Evolutionary conservation across 2,329 filamentous ascomycete genomes (phyloP).

Genomic region (Penicillium rolfsii): DNA sequence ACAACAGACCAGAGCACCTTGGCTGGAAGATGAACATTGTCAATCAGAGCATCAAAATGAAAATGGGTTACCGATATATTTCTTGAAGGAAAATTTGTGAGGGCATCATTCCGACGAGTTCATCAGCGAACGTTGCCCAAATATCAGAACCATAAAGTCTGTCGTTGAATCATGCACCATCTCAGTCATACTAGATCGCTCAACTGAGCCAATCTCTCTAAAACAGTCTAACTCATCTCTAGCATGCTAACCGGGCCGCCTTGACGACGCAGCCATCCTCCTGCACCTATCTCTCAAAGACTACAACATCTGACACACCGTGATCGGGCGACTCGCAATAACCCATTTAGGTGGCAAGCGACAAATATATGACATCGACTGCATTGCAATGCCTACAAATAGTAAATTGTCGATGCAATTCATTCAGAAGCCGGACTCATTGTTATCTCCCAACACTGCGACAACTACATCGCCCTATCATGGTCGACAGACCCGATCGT

Average conservation of each 20-base stretch:
- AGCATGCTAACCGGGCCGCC: background rate
- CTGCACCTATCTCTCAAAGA: background rate
- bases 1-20: background rate
- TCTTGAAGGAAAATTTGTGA: background rate
- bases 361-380: constrained; percentile 3
- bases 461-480: background rate
- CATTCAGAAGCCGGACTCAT: background rate
- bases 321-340: background rate
- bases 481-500: background rate
- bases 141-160: background rate
- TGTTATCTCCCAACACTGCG: background rate
- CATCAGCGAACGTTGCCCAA: background rate
- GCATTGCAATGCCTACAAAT: background rate
- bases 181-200: background rate
- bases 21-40: background rate
- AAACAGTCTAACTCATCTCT: background rate
- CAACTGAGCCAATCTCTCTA: background rate
- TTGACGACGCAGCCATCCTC: constrained; percentile 6
- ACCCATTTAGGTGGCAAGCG: background rate
- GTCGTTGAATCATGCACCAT: background rate
- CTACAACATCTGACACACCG: background rate
- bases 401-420: background rate
- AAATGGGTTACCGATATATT: background rate
- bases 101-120: background rate
- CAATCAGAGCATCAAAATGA: background rate